Base-by-base conservation (phyloP, 2,329 filamentous ascomycete species). In the Neonectria ditissima region DNA sequence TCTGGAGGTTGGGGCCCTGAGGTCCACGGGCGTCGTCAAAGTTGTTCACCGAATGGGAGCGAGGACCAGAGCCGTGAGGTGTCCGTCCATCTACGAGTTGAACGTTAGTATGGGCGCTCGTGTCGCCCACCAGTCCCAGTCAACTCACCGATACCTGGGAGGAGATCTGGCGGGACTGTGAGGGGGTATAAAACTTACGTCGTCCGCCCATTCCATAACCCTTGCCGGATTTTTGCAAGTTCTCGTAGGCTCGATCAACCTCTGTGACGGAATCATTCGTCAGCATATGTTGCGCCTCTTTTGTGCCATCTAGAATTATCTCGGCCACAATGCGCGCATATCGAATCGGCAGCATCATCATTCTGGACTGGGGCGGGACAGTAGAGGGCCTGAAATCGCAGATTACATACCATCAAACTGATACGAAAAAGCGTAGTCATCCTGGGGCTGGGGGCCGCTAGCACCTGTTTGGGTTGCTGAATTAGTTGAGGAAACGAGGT, bases 191-290 rank as follows among this genome's bases (percentile, higher is more conserved):
- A 87, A 86, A 97, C 82, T 97, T 93, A 86, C 94, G 92, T 80
- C 96, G 93, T 75, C 84, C 87, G 75, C 84, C 84, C 76, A 83
- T 82, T 75, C 86, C 89, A 81, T 95, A 96, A 82, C 94, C 90
- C 85, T 98, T 98, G 75, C 94, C 94, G 79, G 94, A 97, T 87
- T 98, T 98, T 76, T 95, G 87, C 65, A 99, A 87, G 80, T 98
- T 98, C 76, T 98, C 96, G 75, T 95, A 90, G 72, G 95, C 95
- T 78, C 95, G 91, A 71, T 98, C 96, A 74, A 99, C 94, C 88
- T 99, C 96, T 97, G 76, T 54, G 70, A 68, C 48, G 44, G 26
- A 43, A 68, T 9, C 10, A 37, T 61, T 56, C 57, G 71, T 80
- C 63, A 78, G 77, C 65, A 55, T 28, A 48, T 48, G n/a, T 30